Base-by-base conservation (phyloP, 768 basidiomycete species). In the Kwoniella europaea region DNA sequence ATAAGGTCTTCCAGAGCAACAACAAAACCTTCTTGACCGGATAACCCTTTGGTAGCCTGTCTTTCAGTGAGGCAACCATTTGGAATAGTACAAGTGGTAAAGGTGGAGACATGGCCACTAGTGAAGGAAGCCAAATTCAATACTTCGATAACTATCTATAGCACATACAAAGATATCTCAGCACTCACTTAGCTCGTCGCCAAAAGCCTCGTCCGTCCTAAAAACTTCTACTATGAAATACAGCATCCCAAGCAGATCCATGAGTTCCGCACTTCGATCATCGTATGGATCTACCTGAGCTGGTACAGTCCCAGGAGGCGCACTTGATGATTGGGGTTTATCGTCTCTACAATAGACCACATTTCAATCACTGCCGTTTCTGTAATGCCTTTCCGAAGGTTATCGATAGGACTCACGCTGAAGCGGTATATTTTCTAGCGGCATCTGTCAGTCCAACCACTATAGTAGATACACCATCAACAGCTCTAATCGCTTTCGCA, bases 11-110 rank as follows among this genome's bases (percentile, higher is more conserved):
- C 97, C 97, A 99, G 10, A 97, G 86, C 0, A 99, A 88, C 16
- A 98, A 88, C 13, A 99, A 88, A 3, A 98, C 89, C 88, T 98
- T 98, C 85, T 98, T 99, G 76, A 97, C 92, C 0, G 97, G 97
- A 84, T 97, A 99, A 5, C 93, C 93, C 79, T 92, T 94, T 2
- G 93, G 91, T 79, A 91, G 92, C 85, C 94, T 93, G 82, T 98
- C 96, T 74, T 93, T 90, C 53, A 98, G 85, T 53, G 90, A 90
- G 24, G 93, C 90, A n/a, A 98, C 90, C 58, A 94, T 88, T 65
- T 91, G 91, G 85, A 97, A 93, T 18, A 98, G 86, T 79, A 94
- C 94, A 7, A 96, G 90, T 1, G 96, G 95, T 22, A 98, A 85
- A 13, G 97, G 95, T 13, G 95, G 95, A 58, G 96, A 93, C 85